Evolutionary conservation across 306 rosid species (phyloP).

Genomic region (Citrullus amarus): DNA sequence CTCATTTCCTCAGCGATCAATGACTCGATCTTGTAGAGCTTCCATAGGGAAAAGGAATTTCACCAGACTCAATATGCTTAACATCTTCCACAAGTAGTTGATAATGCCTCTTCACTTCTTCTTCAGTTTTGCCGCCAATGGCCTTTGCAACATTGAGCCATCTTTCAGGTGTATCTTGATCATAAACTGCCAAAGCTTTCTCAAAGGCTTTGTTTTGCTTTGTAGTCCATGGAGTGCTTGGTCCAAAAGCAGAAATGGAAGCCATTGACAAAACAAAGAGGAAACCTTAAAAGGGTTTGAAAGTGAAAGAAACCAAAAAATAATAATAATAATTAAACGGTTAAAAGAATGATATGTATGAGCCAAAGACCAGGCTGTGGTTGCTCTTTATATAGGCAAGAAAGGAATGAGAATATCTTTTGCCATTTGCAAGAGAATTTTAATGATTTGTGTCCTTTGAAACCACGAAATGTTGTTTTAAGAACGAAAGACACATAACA

Average conservation of each 20-base stretch:
- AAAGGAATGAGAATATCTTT: neutral
- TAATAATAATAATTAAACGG: neutral
- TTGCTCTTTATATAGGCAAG: neutral
- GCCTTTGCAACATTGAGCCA: slow-evolving; percentile 32
- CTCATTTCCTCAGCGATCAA: neutral
- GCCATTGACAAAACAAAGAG: neutral
- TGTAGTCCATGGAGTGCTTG: slow-evolving; percentile 14
- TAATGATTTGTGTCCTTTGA: neutral
- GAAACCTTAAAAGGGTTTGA: neutral
- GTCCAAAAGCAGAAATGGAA: neutral
- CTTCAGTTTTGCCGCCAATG: slow-evolving; percentile 23
- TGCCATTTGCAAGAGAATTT: neutral
- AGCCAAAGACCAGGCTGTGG: neutral
- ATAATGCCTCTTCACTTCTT: slow-evolving; percentile 23
- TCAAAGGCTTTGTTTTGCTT: slow-evolving; percentile 25
- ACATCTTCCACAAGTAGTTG: slow-evolving; percentile 26
- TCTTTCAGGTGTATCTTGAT: slow-evolving; percentile 27
- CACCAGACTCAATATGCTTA: slow-evolving; percentile 25
- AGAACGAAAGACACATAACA: neutral
- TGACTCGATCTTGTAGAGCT: neutral
- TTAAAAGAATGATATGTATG: neutral
- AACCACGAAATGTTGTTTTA: neutral
- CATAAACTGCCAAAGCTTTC: slow-evolving; percentile 25
- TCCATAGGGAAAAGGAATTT: slow-evolving; percentile 19
- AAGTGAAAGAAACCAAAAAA: neutral